Conservation (phyloP, 2,329 filamentous ascomycete species). For the Didymella pinodella region DNA sequence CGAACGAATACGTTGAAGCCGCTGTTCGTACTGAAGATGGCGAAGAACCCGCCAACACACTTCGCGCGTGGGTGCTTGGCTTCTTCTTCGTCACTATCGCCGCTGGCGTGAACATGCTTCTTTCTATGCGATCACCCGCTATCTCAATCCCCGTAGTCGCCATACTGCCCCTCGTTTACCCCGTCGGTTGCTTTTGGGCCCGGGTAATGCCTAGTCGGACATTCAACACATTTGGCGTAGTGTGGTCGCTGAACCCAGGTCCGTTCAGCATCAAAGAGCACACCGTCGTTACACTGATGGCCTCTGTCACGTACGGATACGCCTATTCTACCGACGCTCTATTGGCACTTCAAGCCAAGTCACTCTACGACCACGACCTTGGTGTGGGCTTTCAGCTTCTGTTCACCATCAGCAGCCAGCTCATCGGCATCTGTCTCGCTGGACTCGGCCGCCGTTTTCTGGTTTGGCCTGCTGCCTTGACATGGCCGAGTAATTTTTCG, state of each 20-base stretch:
- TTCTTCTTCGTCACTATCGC: conserved; percentile 37
- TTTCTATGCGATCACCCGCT: conserved; percentile 42
- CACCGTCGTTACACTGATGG: conserved; percentile 69
- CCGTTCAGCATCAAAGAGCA: conserved; percentile 70
- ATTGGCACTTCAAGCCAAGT: conserved; percentile 61
- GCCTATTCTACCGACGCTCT: conserved; percentile 80
- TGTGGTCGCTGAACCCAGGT: conserved; percentile 65
- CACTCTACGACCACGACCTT: conserved; percentile 73
- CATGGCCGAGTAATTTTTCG: conserved; percentile 7
- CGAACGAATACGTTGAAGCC: conserved; percentile 11
- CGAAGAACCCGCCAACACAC: conserved; percentile 36
- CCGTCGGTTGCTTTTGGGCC: conserved; percentile 61
- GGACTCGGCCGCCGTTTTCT: conserved; percentile 10
- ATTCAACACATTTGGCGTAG: conserved; percentile 61
- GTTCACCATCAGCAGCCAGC: conserved; percentile 14
- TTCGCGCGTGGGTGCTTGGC: conserved; percentile 46
- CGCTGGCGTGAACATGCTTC: conserved; percentile 40
- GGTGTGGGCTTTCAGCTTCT: conserved; percentile 36
- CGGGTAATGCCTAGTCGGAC: conserved; percentile 62
- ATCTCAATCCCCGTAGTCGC: conserved; percentile 42
- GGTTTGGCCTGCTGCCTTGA: conserved; percentile 14
- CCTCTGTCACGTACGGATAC: conserved; percentile 61
- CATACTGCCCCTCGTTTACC: conserved; percentile 52
- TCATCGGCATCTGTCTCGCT: conserved; percentile 14
- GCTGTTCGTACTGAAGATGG: conserved; percentile 13